Evolutionary conservation across 1,284 basidiomycete species (phyloP).

Genomic region (Tranzscheliella williamsii): DNA sequence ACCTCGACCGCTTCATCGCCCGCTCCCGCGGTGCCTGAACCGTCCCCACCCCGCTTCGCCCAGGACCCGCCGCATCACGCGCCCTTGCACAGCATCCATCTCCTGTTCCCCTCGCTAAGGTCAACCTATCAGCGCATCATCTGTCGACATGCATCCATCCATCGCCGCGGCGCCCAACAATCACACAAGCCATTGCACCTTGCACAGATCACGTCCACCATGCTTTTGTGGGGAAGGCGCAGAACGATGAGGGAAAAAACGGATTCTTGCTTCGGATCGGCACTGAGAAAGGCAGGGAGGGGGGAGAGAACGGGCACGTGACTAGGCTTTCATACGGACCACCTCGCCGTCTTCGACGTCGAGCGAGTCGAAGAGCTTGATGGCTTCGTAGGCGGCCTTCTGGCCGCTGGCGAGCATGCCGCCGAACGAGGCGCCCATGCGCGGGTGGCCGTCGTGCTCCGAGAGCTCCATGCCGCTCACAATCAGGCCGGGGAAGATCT

Average conservation of each 20-base stretch:
- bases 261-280: no score
- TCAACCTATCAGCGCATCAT: no score
- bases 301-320: no score
- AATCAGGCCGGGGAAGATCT: constrained; percentile 78
- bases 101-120: no score
- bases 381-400: constrained; percentile 76
- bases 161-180: neutral
- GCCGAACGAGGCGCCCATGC: constrained; percentile 70
- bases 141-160: neutral
- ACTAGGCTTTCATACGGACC: no score
- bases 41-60: neutral
- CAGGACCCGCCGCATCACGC: no score
- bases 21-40: constrained; percentile 30
- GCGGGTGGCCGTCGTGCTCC: constrained; percentile 76
- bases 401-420: constrained; percentile 80
- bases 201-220: no score
- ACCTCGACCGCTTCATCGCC: constrained; percentile 43
- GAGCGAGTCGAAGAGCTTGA: constrained; percentile 69
- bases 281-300: no score
- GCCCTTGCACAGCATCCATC: no score
- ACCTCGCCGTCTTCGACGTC: constrained; percentile 72
- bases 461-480: constrained; percentile 78
- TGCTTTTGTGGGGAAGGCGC: no score
- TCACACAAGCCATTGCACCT: neutral
- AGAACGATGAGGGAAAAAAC: no score